phyloP scores from a whole-genome alignment of 2,329 filamentous ascomycete species.

The Diplodia seriata region DNA sequence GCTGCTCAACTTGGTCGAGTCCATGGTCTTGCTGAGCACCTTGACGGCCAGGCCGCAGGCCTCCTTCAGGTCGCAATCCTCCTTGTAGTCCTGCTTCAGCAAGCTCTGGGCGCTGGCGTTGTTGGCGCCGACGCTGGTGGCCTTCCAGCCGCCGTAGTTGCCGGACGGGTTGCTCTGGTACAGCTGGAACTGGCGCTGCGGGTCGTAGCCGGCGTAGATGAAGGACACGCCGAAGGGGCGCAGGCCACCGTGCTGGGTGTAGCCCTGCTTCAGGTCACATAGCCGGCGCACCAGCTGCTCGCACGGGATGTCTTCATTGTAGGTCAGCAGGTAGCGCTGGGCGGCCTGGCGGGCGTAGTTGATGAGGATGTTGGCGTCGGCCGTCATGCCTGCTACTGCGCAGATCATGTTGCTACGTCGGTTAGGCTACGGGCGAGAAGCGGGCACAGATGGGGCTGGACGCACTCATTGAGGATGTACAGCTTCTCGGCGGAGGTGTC shows the following conservation, averaged over 20 bases:
- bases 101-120: constrained; percentile 96
- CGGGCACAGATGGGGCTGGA: constrained; percentile 29
- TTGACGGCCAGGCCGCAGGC: constrained; percentile 97
- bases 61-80: constrained; percentile 94
- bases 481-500: constrained; percentile 99
- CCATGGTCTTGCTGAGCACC: constrained; percentile 99
- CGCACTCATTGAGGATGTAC: constrained; percentile 97
- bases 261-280: constrained; percentile 98
- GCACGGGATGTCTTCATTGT: constrained; percentile 99
- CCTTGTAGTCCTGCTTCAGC: constrained; percentile 99
- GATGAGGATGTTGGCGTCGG: constrained; percentile 99
- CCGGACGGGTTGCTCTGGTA: constrained; percentile 99
- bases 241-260: constrained; percentile 98
- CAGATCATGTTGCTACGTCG: constrained; percentile 96
- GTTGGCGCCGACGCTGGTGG: constrained; percentile 96
- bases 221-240: constrained; percentile 98
- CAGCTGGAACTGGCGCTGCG: constrained; percentile 94
- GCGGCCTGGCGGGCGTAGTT: constrained; percentile 98
- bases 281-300: constrained; percentile 96
- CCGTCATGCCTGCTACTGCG: constrained; percentile 98
- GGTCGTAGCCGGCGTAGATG: constrained; percentile 99
- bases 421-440: constrained; percentile 1
- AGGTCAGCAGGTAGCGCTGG: constrained; percentile 96
- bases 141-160: constrained; percentile 99
- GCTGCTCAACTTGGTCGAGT: constrained; percentile 96